Evolutionary conservation across 2,329 filamentous ascomycete genomes (phyloP), one percentile per base, ranked within the genome.

Genomic region (Fusarium heterosporum): DNA sequence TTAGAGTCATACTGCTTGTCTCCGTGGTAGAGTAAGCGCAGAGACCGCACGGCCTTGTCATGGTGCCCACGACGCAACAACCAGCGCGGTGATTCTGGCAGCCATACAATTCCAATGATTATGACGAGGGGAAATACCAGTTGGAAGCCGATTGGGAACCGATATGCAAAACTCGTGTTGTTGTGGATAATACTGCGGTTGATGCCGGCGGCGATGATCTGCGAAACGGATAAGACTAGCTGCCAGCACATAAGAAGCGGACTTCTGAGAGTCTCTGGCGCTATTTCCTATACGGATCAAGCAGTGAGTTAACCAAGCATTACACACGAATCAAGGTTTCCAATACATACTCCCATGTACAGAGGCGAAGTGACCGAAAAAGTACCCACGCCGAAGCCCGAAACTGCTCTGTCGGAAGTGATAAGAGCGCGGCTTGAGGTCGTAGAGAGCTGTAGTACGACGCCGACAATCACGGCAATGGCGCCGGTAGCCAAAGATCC

Each of bases 21-120:
- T 6, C 76, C 78, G 19, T 75, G 75, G 66, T 85, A 82, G 16
- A 86, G 75, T 1, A 77, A 73, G 28, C 78, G 75, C 32, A 84
- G 71, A 11, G 82, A 76, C 6, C 73, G 75, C 71, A 16, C 78
- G 75, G 73, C 72, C 14, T 82, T 78, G 2, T 82, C 77, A n/a
- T 69, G 54, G 5, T 77, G 73, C 42, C 78, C 79, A 73, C 80
- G 74, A 28, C 79, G 76, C 17, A 83, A 65, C 3, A 74, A 47
- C 74, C 74, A 76, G 3, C 72, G 69, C 2, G 74, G 74, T 2
- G 74, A 76, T 39, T 76, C 73, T 38, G 72, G 72, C 17, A 75
- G 53, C 66, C 69, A 75, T 14, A 40, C 41, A 8, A 75, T 59
- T 4, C 68, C 68, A 2, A 53, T 14, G 10, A 74, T 19, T 11